Evolutionary conservation across 345 rosid genomes (phyloP).

Genomic region (Raphanus raphanistrum): DNA sequence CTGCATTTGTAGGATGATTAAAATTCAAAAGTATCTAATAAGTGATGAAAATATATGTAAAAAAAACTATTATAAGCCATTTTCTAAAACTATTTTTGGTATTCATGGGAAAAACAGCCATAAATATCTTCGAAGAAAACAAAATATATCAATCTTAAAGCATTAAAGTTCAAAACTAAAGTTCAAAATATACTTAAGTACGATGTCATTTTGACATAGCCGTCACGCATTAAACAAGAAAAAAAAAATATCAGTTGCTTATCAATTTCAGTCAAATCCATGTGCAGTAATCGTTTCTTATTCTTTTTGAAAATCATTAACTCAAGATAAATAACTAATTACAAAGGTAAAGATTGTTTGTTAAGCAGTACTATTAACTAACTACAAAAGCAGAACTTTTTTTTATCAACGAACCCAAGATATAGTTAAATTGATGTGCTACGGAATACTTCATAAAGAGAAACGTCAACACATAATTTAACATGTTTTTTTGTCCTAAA

Average conservation of each 20-base stretch:
- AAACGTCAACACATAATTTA: background rate
- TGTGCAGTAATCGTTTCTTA: background rate
- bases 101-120: background rate
- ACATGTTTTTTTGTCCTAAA: background rate
- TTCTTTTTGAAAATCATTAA: background rate
- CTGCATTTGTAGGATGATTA: background rate
- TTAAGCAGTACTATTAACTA: background rate
- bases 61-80: too few species aligned
- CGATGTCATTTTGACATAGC: background rate
- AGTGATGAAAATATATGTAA: background rate
- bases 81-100: background rate
- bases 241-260: background rate
- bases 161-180: too few species aligned
- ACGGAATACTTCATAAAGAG: background rate
- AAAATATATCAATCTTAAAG: background rate
- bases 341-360: background rate
- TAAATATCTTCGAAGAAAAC: background rate
- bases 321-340: background rate
- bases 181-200: background rate
- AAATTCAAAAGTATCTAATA: background rate
- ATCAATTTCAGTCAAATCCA: background rate
- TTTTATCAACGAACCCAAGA: background rate
- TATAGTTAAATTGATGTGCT: background rate
- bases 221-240: conserved; percentile 7
- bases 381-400: background rate